phyloP scores from a whole-genome alignment of 768 basidiomycete genomes.

The Phylloporus sp. region DNA sequence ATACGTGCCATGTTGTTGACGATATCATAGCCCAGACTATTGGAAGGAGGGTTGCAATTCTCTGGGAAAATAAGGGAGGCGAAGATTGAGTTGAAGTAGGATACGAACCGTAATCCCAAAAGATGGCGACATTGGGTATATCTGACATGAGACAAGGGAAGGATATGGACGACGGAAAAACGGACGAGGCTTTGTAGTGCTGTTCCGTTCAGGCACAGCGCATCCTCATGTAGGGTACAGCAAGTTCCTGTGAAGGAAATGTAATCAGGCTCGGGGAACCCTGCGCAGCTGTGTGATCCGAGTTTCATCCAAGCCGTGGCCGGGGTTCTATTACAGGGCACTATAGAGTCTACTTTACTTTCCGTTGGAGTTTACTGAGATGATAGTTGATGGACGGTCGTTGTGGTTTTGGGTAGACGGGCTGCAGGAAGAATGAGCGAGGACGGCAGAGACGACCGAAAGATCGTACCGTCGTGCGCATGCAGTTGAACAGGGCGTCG shows the following conservation, averaged over 20 bases:
- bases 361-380: slow-evolving; percentile 73
- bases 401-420: slow-evolving; percentile 60
- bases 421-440: slow-evolving; percentile 37
- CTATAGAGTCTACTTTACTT: slow-evolving; percentile 54
- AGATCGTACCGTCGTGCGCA: slow-evolving; percentile 68
- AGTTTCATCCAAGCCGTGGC: no score
- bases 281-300: slow-evolving; percentile 1
- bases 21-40: slow-evolving; percentile 37
- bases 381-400: slow-evolving; percentile 87
- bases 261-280: slow-evolving; percentile 1
- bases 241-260: slow-evolving; percentile 12
- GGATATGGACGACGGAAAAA: slow-evolving; percentile 7
- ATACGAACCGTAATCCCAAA: slow-evolving; percentile 34
- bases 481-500: slow-evolving; percentile 66
- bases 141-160: slow-evolving; percentile 30
- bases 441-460: not conserved
- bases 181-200: slow-evolving; percentile 22
- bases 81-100: not conserved
- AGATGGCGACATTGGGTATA: slow-evolving; percentile 39
- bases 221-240: slow-evolving; percentile 13
- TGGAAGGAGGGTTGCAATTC: slow-evolving; percentile 30
- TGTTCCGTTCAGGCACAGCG: slow-evolving; percentile 12
- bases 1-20: slow-evolving; percentile 41
- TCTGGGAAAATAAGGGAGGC: slow-evolving; percentile 20
- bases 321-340: no score